Evolutionary conservation across 306 rosid species (phyloP), one percentile per base, ranked within the genome.

Genomic region (Fagus crenata): DNA sequence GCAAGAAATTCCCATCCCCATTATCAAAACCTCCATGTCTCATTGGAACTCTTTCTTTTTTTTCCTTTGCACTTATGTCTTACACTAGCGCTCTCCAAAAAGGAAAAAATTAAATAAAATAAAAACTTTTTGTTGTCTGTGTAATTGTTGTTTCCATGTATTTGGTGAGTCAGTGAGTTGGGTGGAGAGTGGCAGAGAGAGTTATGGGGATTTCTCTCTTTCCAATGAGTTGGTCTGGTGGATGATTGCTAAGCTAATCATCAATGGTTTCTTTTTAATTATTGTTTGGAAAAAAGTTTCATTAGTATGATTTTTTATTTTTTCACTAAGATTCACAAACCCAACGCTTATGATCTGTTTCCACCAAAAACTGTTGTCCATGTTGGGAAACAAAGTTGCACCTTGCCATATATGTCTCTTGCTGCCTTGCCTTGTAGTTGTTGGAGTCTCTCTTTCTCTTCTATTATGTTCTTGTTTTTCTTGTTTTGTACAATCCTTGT

Each of bases 141-240:
- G 37, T 53, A 53, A 77, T 13, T 46, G 68, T 35, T 42, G 4
- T 81, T 64, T 68, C 36, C 74, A 72, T 75, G 39, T 17, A 63
- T 72, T 14, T 15, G 67, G 74, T 36, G 78, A 63, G 73, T 18
- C 49, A 72, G 75, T 43, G 73, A 54, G 81, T 71, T 75, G 80
- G 77, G 76, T 71, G 36, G 49, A 14, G 51, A 53, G 63, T 63
- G 81, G 73, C 75, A 54, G 81, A 42, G 56, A 77, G 55, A 56
- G 78, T 36, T 7, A 77, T 76, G 81, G 84, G 17, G 11, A 6
- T 31, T 49, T 70, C 53, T 36, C 84, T 35, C 64, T 75, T 61
- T 70, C 77, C 69, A 75, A 70, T 41, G 32, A 81, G 40, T 70
- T 81, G 84, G 77, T 33, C 65, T 75, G 79, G 37, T 56, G 83